These are phyloP conservation scores for Spizellomyces punctatus DNA, from an alignment of 192 early-diverging fungal genomes.

Conservation along the genomic window DNA sequence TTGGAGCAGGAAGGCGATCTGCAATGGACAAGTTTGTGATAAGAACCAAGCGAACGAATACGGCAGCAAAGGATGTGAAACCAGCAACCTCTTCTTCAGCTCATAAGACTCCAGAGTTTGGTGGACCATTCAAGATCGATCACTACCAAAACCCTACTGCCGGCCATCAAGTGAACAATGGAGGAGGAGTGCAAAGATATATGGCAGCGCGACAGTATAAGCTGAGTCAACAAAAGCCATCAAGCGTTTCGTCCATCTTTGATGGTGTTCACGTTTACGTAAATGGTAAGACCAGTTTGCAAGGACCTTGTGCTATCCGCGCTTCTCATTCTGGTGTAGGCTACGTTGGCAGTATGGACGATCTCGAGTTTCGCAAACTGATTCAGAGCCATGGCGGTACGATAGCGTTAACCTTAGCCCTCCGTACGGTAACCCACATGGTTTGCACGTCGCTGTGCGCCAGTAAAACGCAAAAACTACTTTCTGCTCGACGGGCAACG, in stretches of 20 bases:
- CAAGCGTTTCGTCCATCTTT: too few relatives aligned
- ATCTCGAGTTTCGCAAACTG: constrained; percentile 2
- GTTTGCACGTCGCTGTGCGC: constrained; percentile 16
- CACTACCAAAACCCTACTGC: too few relatives aligned
- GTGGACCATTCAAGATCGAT: too few relatives aligned
- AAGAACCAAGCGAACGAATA: constrained; percentile 7
- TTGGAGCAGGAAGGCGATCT: background rate
- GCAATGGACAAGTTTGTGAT: constrained; percentile 15
- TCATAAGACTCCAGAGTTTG: too few relatives aligned
- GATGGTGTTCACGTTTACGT: too few relatives aligned
- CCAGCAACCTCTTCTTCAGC: background rate
- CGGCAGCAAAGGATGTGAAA: background rate
- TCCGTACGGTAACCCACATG: constrained; percentile 17
- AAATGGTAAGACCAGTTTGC: too few relatives aligned
- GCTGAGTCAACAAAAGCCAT: too few relatives aligned
- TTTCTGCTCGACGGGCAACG: background rate
- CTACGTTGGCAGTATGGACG: background rate
- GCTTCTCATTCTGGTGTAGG: too few relatives aligned
- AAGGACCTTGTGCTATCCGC: too few relatives aligned
- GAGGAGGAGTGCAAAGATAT: too few relatives aligned
- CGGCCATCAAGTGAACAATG: too few relatives aligned
- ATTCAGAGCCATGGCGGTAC: constrained; percentile 3
- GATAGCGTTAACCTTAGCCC: background rate
- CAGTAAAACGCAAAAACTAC: background rate
- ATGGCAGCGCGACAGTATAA: too few relatives aligned